Evolutionary conservation across 495 filamentous ascomycete genomes (phyloP).

Genomic region (Podospora sp.): DNA sequence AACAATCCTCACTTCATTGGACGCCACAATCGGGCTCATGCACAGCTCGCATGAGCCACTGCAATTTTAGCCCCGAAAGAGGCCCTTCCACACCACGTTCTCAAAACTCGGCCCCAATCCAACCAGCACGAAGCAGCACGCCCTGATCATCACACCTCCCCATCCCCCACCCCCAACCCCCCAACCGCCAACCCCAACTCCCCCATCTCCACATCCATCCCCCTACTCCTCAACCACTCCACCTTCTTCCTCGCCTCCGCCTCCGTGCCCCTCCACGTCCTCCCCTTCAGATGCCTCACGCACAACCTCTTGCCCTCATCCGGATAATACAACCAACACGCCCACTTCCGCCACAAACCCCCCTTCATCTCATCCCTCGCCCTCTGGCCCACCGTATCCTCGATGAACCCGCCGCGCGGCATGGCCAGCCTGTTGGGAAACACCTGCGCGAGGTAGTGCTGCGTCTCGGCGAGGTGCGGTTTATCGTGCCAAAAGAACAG

Average conservation of each 20-base stretch:
- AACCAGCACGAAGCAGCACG: no score
- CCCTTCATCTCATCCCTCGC: slow-evolving; percentile 52
- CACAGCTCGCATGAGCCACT: no score
- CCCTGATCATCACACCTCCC: no score
- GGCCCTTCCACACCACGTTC: no score
- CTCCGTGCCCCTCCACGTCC: slow-evolving; percentile 46
- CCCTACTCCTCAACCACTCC: slow-evolving; percentile 28
- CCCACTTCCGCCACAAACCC: slow-evolving; percentile 48
- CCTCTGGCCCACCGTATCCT: slow-evolving; percentile 50
- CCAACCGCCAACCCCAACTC: not conserved
- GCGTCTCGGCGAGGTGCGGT: slow-evolving; percentile 47
- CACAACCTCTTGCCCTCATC: slow-evolving; percentile 43
- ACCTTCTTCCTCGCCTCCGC: slow-evolving; percentile 30
- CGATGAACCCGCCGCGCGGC: slow-evolving; percentile 48
- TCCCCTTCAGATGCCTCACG: slow-evolving; percentile 47
- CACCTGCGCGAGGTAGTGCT: slow-evolving; percentile 46
- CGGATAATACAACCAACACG: slow-evolving; percentile 53
- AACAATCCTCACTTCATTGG: no score
- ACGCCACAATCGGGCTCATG: no score
- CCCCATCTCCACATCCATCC: not conserved
- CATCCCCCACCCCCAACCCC: not conserved
- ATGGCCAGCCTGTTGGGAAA: slow-evolving; percentile 47
- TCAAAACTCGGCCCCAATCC: no score
- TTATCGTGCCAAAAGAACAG: slow-evolving; percentile 57
- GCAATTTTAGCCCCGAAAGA: no score